Base-by-base conservation (phyloP, 306 rosid species). In the Vigna angularis region DNA sequence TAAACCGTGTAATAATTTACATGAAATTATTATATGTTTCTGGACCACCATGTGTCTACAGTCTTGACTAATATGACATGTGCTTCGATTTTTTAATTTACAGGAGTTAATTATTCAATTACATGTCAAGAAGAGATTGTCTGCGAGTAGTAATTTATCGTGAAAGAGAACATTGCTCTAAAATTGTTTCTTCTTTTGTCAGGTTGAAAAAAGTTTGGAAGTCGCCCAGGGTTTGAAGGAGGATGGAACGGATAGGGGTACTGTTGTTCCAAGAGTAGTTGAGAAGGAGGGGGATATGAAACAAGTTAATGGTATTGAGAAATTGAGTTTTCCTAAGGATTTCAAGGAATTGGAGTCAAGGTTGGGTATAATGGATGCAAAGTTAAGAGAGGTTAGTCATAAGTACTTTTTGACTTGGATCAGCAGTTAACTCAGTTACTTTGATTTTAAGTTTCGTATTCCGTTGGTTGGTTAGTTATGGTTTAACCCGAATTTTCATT, bases 311-410 rank as follows among this genome's bases (percentile, higher is more conserved):
- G 83, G 79, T 70, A 72, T 17, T 22, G 57, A 47, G 4, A 83
- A 79, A 55, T 59, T 70, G 50, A 76, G 66, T 73, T 76, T 86
- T 56, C 59, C 80, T 1, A 85, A 85, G 79, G 89, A 88, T 77
- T 79, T 76, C 53, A 81, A 84, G 81, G 93, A 86, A 58, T 78
- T 89, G 82, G 85, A 82, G 67, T 82, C 84, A 70, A 89, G 87
- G 88, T 83, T 93, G 55, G 76, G 77, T 66, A 13, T 52, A 50
- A 75, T 83, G 84, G 90, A 86, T 55, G 79, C 88, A 67, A 90
- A 89, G 81, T 88, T 90, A 67, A 85, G 78, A 72, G 98, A 90
- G 96, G 98, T 93, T 36, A 73, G 61, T 20, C 61, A 55, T 18
- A 1, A 52, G 85, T 68, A 28, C 34, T 84, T 70, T 22, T 32